Base-by-base conservation (phyloP, 169 alveolate genomes). In the Eimeria necatrix region DNA sequence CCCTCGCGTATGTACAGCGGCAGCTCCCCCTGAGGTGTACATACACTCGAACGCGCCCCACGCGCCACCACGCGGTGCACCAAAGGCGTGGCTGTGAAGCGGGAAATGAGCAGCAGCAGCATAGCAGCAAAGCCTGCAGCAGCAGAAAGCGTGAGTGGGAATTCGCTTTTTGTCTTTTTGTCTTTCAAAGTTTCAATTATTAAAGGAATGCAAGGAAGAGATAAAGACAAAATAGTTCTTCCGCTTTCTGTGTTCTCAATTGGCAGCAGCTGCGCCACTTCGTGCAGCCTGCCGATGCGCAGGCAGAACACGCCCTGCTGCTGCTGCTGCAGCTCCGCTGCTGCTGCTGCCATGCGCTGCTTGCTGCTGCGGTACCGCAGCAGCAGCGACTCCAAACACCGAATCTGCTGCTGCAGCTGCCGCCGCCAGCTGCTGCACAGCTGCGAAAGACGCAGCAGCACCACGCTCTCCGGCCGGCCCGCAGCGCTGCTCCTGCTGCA, bases 241-340 rank as follows among this genome's bases (percentile, higher is more conserved):
- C 89, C 89, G 20, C 48, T 20, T 24, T 52, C 89, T 20, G 89
- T 80, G 18, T 80, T 80, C 49, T 80, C 89, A 20, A 80, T 80
- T 4, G 89, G 89, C 46, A 80, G 89, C 68, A 80, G 53, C 68
- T 56, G 32, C 48, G 89, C 89, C 20, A 80, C 46, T 46, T 80
- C 89, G 10, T 80, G 89, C 89, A 80, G 89, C 71, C 49, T 80
- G 70, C 46, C 4, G 4, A 80, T 16, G 10, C 89, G 48, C 68
- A 80, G n/a, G 60, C 89, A 80, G n/a, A 8, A 80, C 60, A 80
- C 32, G 20, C 89, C 89, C 18, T 80, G 89, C 71, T 80, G 89
- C 71, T 80, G 89, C 89, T 80, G 89, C 89, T 80, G 52, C 46
- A 80, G 71, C 20, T 80, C 89, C 20, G 89, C 89, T 80, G 89